Evolutionary conservation across 2,329 filamentous ascomycete species (phyloP).

Genomic region (Sphaceloma murrayae): DNA sequence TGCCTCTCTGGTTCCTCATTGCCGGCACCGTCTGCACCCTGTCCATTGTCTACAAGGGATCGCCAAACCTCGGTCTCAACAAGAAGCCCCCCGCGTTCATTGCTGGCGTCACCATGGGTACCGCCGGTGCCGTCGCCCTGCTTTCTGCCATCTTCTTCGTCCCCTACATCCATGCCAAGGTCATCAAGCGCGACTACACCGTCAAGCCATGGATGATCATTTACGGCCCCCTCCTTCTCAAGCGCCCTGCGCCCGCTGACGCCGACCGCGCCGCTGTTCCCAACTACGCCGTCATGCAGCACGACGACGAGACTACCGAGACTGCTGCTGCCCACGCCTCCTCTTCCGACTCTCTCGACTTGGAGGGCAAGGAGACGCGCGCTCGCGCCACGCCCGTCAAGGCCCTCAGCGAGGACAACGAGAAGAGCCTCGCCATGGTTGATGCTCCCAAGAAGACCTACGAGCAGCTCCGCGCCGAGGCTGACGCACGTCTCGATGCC

Average conservation of each 20-base stretch:
- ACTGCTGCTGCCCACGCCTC: constrained; percentile 22
- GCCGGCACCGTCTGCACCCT: constrained; percentile 44
- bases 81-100: constrained; percentile 36
- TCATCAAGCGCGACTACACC: constrained; percentile 28
- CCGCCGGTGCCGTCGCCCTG: constrained; percentile 27
- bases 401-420: constrained; percentile 23
- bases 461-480: constrained; percentile 51
- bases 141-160: constrained; percentile 37
- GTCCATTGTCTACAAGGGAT: constrained; percentile 47
- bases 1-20: constrained; percentile 41
- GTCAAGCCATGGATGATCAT: constrained; percentile 28
- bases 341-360: constrained; percentile 29
- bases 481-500: constrained; percentile 50
- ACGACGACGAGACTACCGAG: constrained; percentile 43
- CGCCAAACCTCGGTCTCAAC: constrained; percentile 35
- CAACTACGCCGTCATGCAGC: constrained; percentile 68
- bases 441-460: constrained; percentile 49
- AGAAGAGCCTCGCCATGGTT: constrained; percentile 34
- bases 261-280: constrained; percentile 52
- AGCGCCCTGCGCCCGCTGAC: constrained; percentile 46
- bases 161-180: constrained; percentile 27
- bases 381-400: constrained; percentile 10
- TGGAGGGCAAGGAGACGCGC: constrained; percentile 31
- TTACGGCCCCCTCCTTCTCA: constrained; percentile 31
- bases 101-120: constrained; percentile 42